A percentile compares a stretch with the other conserved stretches of the same genome.
These are phyloP conservation scores for Oldenlandia corymbosa DNA, from an alignment of 257 asterid species.

Conservation along the genomic window DNA sequence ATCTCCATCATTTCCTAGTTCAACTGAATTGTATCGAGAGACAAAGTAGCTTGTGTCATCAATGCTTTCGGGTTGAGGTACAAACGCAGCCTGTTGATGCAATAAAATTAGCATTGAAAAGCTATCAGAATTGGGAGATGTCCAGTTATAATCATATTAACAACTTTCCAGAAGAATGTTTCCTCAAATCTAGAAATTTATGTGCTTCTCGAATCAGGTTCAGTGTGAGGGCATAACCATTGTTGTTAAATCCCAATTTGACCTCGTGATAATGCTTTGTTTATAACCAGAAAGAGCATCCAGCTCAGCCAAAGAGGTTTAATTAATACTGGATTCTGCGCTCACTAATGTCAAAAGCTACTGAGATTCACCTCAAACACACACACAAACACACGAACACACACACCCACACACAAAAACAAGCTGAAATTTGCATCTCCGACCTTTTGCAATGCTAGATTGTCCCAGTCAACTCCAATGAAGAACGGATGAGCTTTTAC, in stretches of 20 bases:
- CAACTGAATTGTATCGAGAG: constrained; percentile 57
- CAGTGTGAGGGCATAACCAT: background rate
- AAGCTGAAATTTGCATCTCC: constrained; percentile 12
- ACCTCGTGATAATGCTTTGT: too few relatives aligned
- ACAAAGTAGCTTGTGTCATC: constrained; percentile 94
- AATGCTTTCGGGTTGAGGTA: constrained; percentile 75
- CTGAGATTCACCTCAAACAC: background rate
- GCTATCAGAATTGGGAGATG: background rate
- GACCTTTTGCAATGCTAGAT: constrained; percentile 79
- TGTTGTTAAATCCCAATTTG: too few relatives aligned
- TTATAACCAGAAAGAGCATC: too few relatives aligned
- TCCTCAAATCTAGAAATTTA: background rate
- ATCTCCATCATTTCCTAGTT: constrained; percentile 44
- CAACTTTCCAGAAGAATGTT: background rate
- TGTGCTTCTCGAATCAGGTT: background rate
- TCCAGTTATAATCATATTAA: background rate
- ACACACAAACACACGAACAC: too few relatives aligned
- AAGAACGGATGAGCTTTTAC: constrained; percentile 84
- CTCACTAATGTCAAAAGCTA: background rate
- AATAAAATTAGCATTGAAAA: constrained; percentile 6
- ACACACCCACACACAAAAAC: background rate
- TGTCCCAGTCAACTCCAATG: constrained; percentile 93
- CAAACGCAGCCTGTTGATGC: constrained; percentile 75
- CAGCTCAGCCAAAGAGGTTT: background rate
- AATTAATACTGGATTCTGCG: background rate